phyloP scores from a whole-genome alignment of 352 stramenopile species.

The Phytophthora multivora region DNA sequence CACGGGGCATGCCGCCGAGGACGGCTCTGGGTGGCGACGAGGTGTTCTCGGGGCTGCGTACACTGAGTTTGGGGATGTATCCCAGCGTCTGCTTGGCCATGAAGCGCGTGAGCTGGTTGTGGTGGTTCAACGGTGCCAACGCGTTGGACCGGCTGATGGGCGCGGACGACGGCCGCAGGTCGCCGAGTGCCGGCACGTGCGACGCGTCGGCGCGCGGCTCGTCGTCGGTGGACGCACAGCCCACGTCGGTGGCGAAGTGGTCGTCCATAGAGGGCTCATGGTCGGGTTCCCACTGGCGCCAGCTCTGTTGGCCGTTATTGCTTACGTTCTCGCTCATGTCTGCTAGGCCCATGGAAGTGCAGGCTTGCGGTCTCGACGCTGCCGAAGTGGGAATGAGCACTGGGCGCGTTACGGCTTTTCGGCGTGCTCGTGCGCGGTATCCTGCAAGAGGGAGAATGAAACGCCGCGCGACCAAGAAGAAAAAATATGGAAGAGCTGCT shows the following conservation, averaged over 20 bases:
- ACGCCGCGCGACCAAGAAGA: constrained; percentile 22
- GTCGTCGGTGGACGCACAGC: constrained; percentile 1
- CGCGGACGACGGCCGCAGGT: not conserved
- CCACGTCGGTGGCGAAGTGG: constrained; percentile 10
- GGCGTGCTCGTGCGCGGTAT: constrained; percentile 1
- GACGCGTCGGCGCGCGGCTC: not conserved
- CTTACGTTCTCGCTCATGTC: constrained; percentile 42
- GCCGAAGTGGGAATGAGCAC: constrained; percentile 19
- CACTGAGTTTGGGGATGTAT: constrained; percentile 56
- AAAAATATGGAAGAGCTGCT: constrained; percentile 39
- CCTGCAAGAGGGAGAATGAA: constrained; percentile 28
- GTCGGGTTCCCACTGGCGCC: constrained; percentile 37
- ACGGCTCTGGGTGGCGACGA: constrained; percentile 23
- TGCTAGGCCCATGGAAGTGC: constrained; percentile 26
- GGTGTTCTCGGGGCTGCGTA: constrained; percentile 32
- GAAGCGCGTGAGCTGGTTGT: constrained; percentile 65
- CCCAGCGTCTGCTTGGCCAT: constrained; percentile 66
- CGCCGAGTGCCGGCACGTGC: constrained; percentile 7
- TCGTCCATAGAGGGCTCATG: constrained; percentile 30
- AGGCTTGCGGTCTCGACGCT: constrained; percentile 19
- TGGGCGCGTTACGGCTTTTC: constrained; percentile 1
- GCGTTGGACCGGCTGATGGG: constrained; percentile 3
- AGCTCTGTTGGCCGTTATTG: constrained; percentile 22
- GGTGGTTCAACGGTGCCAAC: constrained; percentile 45
- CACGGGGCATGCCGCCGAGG: constrained; percentile 4